Percentiles rank a stretch among this genome's conserved stretches.
phyloP scores from a whole-genome alignment of 192 early-diverging fungal species.

The Podila epigama region DNA sequence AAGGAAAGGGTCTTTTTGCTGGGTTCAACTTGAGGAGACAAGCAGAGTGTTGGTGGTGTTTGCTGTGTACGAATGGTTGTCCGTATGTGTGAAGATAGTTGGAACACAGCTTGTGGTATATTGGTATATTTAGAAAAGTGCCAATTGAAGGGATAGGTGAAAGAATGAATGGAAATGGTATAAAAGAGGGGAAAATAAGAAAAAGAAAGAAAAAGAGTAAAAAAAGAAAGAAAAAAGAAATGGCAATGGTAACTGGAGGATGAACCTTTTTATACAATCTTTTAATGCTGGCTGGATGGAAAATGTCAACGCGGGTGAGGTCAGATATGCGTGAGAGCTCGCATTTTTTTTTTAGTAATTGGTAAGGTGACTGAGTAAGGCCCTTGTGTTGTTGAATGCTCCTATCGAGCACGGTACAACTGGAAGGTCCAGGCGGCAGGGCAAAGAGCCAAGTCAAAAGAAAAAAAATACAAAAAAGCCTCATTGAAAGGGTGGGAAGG shows the following conservation, averaged over 20 bases:
- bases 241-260: neutral
- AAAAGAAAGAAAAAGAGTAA: neutral
- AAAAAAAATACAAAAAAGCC: neutral
- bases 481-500: neutral
- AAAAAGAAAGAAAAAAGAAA: neutral
- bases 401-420: neutral
- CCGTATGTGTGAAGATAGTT: too few species aligned
- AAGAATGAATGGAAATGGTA: neutral
- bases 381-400: neutral
- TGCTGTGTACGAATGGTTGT: too few species aligned
- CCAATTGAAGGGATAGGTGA: too few species aligned
- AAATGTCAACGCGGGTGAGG: neutral
- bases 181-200: neutral
- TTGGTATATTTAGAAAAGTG: too few species aligned
- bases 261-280: conserved; percentile 1
- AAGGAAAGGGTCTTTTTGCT: too few species aligned
- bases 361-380: neutral
- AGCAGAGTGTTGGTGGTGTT: too few species aligned
- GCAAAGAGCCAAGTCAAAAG: neutral
- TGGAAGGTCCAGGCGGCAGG: neutral
- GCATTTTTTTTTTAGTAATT: neutral
- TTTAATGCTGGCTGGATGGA: neutral
- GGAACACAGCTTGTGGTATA: too few species aligned
- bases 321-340: neutral
- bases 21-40: too few species aligned